Evolutionary conservation across 768 basidiomycete genomes (phyloP).

Genomic region (Hemileccinum rubropunctum): DNA sequence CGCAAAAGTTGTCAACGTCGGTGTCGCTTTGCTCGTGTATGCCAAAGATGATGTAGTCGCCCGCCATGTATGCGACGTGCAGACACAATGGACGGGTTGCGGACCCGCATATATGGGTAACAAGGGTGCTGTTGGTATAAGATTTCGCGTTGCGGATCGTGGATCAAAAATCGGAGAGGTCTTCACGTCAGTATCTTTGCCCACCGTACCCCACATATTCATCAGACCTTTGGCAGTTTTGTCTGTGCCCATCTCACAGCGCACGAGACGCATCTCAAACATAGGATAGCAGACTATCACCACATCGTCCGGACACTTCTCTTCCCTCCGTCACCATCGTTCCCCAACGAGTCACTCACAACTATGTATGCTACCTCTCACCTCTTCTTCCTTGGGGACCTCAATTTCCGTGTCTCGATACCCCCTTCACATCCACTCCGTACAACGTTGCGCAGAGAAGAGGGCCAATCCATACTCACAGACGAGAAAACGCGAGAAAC

Average conservation of each 20-base stretch:
- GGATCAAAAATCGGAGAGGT: constrained; percentile 65
- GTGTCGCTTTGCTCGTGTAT: constrained; percentile 86
- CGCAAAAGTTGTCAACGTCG: constrained; percentile 78
- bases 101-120: constrained; percentile 84
- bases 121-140: constrained; percentile 89
- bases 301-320: constrained; percentile 80
- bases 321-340: constrained; percentile 55
- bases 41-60: constrained; percentile 68
- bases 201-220: background rate
- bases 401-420: constrained; percentile 84
- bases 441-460: constrained; percentile 31
- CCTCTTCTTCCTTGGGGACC: constrained; percentile 90
- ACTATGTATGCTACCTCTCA: constrained; percentile 85
- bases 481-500: constrained; percentile 53
- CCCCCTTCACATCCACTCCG: constrained; percentile 53
- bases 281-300: constrained; percentile 74
- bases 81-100: constrained; percentile 74
- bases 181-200: constrained; percentile 65
- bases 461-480: constrained; percentile 41
- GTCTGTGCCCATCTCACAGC: constrained; percentile 92
- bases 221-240: constrained; percentile 51
- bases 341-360: constrained; percentile 39
- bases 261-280: constrained; percentile 60
- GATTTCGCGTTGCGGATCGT: constrained; percentile 66
- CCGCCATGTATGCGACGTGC: constrained; percentile 57